Percentiles rank a stretch among this genome's conserved stretches.
Conservation (phyloP, 768 basidiomycete species). For the Coprinopsis cinerea region DNA sequence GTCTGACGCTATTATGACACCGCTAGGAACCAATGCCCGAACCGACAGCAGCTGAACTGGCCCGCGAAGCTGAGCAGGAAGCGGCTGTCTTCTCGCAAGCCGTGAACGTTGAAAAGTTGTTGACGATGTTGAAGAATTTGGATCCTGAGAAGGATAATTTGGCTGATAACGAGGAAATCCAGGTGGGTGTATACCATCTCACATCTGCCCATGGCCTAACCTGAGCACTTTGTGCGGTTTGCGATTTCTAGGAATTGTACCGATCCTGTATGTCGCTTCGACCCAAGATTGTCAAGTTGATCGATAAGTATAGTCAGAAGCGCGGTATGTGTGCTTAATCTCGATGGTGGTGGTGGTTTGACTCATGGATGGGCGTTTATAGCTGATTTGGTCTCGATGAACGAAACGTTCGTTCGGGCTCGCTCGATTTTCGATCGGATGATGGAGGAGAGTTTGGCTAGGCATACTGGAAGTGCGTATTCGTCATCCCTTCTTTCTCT, state of each 20-base stretch:
- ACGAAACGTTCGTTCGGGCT: slow-evolving; percentile 87
- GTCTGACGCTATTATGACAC: too few relatives aligned
- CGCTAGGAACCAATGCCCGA: slow-evolving; percentile 87
- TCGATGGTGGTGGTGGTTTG: not conserved
- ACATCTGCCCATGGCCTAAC: slow-evolving; percentile 5
- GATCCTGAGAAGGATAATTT: slow-evolving; percentile 78
- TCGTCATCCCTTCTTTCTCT: not conserved
- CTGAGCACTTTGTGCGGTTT: not conserved
- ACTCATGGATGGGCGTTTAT: not conserved
- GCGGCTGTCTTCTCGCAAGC: slow-evolving; percentile 85
- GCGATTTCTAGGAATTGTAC: slow-evolving; percentile 68
- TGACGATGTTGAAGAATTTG: slow-evolving; percentile 66
- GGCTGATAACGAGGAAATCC: slow-evolving; percentile 88
- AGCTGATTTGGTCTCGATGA: slow-evolving; percentile 95
- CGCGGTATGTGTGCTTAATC: slow-evolving; percentile 35
- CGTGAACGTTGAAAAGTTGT: slow-evolving; percentile 73
- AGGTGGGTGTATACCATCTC: slow-evolving; percentile 36
- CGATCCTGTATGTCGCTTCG: slow-evolving; percentile 82
- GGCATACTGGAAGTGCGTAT: slow-evolving; percentile 57
- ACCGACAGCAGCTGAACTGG: slow-evolving; percentile 68
- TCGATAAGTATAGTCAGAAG: slow-evolving; percentile 97
- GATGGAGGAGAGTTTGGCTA: slow-evolving; percentile 85
- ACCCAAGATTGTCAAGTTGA: slow-evolving; percentile 93
- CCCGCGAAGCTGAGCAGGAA: slow-evolving; percentile 81
- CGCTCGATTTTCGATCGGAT: slow-evolving; percentile 87